These are phyloP conservation scores for Haplosporangium sp. DNA, from an alignment of 371 early-diverging fungal genomes.

Conservation along the genomic window DNA sequence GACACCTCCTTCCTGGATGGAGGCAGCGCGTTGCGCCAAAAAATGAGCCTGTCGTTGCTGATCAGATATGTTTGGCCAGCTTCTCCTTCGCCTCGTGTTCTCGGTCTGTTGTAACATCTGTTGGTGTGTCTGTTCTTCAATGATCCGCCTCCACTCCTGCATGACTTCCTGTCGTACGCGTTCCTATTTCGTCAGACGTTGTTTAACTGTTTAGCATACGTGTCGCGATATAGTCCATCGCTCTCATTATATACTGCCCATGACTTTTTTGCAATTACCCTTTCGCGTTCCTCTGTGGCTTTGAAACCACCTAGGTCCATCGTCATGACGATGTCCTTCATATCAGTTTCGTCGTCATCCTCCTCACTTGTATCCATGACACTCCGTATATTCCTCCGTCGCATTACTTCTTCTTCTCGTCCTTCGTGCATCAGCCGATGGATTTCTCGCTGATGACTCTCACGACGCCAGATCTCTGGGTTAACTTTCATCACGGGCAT, in stretches of 20 bases:
- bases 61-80: too few species aligned
- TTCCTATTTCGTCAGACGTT: conserved; percentile 11
- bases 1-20: too few species aligned
- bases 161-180: conserved; percentile 22
- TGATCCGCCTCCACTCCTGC: conserved; percentile 29
- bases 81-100: too few species aligned
- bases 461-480: conserved; percentile 28
- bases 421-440: conserved; percentile 44
- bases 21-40: too few species aligned
- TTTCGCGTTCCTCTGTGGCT: conserved; percentile 28
- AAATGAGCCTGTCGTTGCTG: too few species aligned
- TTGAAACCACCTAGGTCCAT: conserved; percentile 29
- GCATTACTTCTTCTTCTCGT: conserved; percentile 38
- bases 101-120: too few species aligned
- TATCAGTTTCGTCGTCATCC: conserved; percentile 14
- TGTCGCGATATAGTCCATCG: background rate
- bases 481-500: conserved; percentile 53
- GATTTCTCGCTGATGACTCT: conserved; percentile 44
- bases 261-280: conserved; percentile 9
- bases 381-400: conserved; percentile 17
- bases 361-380: conserved; percentile 47
- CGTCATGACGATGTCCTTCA: conserved; percentile 35
- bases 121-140: conserved; percentile 30
- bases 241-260: background rate
- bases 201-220: background rate